These are phyloP conservation scores for Celoporthe dispersa DNA, from an alignment of 2,329 filamentous ascomycete species.

Conservation along the genomic window DNA sequence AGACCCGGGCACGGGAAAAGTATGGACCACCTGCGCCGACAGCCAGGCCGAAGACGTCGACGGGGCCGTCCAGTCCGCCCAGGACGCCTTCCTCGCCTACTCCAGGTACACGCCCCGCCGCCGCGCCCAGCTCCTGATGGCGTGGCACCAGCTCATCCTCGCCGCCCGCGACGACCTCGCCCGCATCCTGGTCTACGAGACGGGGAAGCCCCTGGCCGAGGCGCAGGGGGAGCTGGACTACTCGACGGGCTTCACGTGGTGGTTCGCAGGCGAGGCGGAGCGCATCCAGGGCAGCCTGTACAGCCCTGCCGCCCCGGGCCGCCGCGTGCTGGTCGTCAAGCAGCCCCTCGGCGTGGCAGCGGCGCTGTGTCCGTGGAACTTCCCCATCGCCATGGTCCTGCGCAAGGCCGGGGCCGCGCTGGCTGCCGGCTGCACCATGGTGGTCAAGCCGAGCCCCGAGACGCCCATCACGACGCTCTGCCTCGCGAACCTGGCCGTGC, in stretches of 20 bases:
- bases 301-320: constrained; percentile 61
- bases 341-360: constrained; percentile 72
- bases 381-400: constrained; percentile 69
- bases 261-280: constrained; percentile 59
- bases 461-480: constrained; percentile 75
- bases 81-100: constrained; percentile 45
- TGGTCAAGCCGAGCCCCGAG: constrained; percentile 74
- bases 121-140: constrained; percentile 42
- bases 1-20: constrained; percentile 55
- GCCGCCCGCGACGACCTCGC: constrained; percentile 45
- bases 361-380: constrained; percentile 75
- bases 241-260: constrained; percentile 56
- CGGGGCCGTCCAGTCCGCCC: constrained; percentile 41
- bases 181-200: constrained; percentile 51
- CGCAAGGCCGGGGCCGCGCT: constrained; percentile 70
- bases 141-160: constrained; percentile 44
- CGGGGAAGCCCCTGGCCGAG: constrained; percentile 61
- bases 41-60: constrained; percentile 47
- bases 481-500: constrained; percentile 67
- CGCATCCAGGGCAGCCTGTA: constrained; percentile 62
- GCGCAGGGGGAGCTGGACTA: constrained; percentile 61
- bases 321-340: constrained; percentile 74
- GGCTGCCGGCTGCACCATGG: constrained; percentile 75
- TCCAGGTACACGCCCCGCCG: constrained; percentile 42
- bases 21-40: constrained; percentile 56